Evolutionary conservation across 805 yeast species (phyloP).

Genomic region (Nakazawaea wyomingensis): DNA sequence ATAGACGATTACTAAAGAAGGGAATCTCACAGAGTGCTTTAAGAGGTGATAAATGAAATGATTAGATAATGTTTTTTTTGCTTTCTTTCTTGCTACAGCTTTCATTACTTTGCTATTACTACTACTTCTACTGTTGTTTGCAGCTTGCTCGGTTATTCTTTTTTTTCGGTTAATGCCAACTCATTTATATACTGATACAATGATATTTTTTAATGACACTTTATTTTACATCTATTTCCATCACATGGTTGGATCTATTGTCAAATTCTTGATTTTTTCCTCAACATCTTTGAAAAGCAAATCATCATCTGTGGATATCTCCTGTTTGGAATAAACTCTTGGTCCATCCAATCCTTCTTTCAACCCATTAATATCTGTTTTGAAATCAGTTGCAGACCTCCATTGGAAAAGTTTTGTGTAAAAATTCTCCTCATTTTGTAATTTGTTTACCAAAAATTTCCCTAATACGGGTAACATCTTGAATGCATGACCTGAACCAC

Average conservation of each 20-base stretch:
- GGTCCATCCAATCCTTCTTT: conserved; percentile 19
- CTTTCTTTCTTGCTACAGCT: background rate
- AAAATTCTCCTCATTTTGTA: conserved; percentile 27
- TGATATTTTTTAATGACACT: background rate
- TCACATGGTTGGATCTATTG: conserved; percentile 3
- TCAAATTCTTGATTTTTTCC: conserved; percentile 3
- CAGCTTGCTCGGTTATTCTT: background rate
- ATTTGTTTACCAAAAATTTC: conserved; percentile 24
- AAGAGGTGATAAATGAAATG: background rate
- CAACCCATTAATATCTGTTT: conserved; percentile 25
- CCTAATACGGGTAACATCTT: conserved; percentile 30
- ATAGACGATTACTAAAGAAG: conserved; percentile 9
- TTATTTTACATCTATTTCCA: no score
- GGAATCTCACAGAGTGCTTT: background rate
- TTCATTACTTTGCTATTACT: no score
- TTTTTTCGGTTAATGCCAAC: background rate
- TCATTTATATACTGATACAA: background rate
- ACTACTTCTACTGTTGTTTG: no score
- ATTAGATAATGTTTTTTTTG: background rate
- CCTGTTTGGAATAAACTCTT: conserved; percentile 14
- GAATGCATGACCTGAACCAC: conserved; percentile 33
- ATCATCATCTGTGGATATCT: conserved; percentile 18
- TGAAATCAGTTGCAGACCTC: conserved; percentile 24
- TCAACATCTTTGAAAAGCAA: conserved; percentile 12
- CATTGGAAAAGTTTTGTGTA: conserved; percentile 28